Evolutionary conservation across 2,329 filamentous ascomycete species (phyloP).

Genomic region (Fusarium longipes): DNA sequence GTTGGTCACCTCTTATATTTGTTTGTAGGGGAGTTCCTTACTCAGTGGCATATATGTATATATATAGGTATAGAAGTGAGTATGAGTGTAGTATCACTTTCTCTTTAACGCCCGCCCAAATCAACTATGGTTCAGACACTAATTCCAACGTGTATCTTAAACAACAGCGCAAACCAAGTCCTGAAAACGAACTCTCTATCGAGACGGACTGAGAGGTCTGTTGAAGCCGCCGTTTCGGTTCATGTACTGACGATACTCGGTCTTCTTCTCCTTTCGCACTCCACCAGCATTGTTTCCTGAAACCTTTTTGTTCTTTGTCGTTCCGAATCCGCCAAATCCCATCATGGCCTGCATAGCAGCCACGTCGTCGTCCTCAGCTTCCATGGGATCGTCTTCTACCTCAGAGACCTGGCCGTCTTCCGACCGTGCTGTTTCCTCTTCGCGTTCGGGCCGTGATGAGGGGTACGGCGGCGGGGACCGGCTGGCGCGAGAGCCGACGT

Average conservation of each 20-base stretch:
- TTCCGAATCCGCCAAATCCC: slow-evolving; percentile 88
- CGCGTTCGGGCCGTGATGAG: slow-evolving; percentile 9
- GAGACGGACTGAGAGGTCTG: slow-evolving; percentile 73
- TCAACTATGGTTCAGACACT: not conserved
- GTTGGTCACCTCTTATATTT: too few relatives aligned
- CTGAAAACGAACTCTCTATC: slow-evolving; percentile 43
- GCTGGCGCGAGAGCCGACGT: slow-evolving; percentile 47
- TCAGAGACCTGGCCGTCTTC: slow-evolving; percentile 23
- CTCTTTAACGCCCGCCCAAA: not conserved
- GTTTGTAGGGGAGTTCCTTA: not conserved
- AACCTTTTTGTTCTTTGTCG: slow-evolving; percentile 90
- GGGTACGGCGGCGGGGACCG: slow-evolving; percentile 37
- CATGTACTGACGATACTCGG: slow-evolving; percentile 97
- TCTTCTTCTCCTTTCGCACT: slow-evolving; percentile 92
- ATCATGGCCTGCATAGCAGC: slow-evolving; percentile 85
- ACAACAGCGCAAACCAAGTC: not conserved
- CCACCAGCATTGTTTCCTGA: slow-evolving; percentile 86
- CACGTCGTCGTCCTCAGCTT: slow-evolving; percentile 70
- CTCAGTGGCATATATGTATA: not conserved
- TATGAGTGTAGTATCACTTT: not conserved
- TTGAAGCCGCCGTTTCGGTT: slow-evolving; percentile 87
- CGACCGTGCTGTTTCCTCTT: slow-evolving; percentile 35
- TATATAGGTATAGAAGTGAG: not conserved
- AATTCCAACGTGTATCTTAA: slow-evolving; percentile 7
- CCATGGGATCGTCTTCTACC: slow-evolving; percentile 41